These are phyloP conservation scores for Pseudocercospora crystallina DNA, from an alignment of 2,329 filamentous ascomycete species.

Conservation along the genomic window DNA sequence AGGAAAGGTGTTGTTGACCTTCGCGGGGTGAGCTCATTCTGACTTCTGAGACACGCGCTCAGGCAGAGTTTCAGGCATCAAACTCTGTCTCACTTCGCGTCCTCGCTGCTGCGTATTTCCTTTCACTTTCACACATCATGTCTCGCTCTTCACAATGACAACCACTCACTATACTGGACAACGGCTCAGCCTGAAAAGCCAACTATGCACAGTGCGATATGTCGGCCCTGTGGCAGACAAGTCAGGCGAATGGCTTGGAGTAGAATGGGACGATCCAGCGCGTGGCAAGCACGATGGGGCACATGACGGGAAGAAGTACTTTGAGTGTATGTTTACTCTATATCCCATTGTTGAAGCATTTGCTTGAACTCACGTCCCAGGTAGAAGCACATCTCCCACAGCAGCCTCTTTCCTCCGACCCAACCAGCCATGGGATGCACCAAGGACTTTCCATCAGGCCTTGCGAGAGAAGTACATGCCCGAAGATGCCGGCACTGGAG, in stretches of 20 bases:
- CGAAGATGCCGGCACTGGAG: conserved; percentile 34
- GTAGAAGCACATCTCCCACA: conserved; percentile 64
- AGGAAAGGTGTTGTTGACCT: not conserved
- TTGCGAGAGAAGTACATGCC: conserved; percentile 78
- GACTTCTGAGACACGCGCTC: not conserved
- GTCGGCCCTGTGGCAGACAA: conserved; percentile 75
- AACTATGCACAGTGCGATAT: conserved; percentile 82
- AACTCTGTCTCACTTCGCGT: not conserved
- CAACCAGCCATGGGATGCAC: conserved; percentile 65
- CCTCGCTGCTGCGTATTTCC: not conserved
- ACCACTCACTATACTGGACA: conserved; percentile 53
- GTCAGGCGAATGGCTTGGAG: conserved; percentile 79
- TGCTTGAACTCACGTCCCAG: conserved; percentile 40
- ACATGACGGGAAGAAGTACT: conserved; percentile 76
- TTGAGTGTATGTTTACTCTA: conserved; percentile 62
- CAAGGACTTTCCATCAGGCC: conserved; percentile 75
- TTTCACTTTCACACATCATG: conserved; percentile 7
- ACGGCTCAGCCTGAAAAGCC: conserved; percentile 75
- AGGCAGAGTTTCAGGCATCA: not conserved
- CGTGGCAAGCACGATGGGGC: conserved; percentile 90
- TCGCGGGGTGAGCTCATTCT: not conserved
- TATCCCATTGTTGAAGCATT: conserved; percentile 6
- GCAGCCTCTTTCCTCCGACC: conserved; percentile 87
- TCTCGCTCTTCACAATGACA: not conserved
- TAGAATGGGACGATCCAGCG: conserved; percentile 90